Percentiles rank a stretch among this genome's conserved stretches.
phyloP scores from a whole-genome alignment of 1,139 yeast genomes.

The Magnusiomyces suaveolens region DNA sequence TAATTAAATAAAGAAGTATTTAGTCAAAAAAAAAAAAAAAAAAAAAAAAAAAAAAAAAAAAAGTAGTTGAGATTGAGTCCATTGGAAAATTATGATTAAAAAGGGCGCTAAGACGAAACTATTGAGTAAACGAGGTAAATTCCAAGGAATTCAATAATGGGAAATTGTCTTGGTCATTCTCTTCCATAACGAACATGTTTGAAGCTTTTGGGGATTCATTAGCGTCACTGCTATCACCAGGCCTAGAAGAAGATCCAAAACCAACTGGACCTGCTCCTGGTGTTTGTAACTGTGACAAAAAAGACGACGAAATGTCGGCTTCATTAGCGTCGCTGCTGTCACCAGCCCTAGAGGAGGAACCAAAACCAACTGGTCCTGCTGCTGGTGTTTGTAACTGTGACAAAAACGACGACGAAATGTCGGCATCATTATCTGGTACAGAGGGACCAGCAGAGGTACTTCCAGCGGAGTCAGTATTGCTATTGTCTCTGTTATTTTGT shows the following conservation, averaged over 20 bases:
- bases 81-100: not conserved
- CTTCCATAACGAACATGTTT: slow-evolving; percentile 6
- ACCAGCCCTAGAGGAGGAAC: not conserved
- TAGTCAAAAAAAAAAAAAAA: no score
- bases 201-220: not conserved
- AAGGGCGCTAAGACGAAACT: no score
- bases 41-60: no score
- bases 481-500: slow-evolving; percentile 8
- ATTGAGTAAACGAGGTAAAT: slow-evolving; percentile 9
- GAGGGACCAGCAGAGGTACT: not conserved
- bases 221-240: not conserved
- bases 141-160: slow-evolving; percentile 9
- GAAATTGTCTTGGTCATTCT: not conserved
- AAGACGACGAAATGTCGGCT: not conserved
- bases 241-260: not conserved
- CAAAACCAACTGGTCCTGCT: slow-evolving; percentile 4
- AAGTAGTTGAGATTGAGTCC: no score
- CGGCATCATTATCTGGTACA: not conserved
- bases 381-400: not conserved
- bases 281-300: not conserved
- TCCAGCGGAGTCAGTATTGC: slow-evolving; percentile 8
- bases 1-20: no score
- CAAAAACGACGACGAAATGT: not conserved
- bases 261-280: slow-evolving; percentile 4
- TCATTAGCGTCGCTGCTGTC: no score